Evolutionary conservation across 768 basidiomycete genomes (phyloP), one percentile per base, ranked within the genome.

Genomic region (Lentinula aciculospora): DNA sequence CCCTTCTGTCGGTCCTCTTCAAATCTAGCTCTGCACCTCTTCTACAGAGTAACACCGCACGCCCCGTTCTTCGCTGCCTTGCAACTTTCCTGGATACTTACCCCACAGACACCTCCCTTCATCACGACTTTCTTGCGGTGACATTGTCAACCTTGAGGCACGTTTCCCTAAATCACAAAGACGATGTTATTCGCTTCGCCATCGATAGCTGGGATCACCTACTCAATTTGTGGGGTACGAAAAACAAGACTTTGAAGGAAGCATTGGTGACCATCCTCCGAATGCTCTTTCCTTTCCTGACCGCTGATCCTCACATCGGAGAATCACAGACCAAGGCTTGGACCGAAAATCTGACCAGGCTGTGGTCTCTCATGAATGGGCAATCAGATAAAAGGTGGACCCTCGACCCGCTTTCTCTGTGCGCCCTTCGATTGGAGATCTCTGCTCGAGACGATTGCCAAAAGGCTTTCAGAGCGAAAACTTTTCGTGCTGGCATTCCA

Each of bases 211-310:
- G 94, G 85, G 72, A 82, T 46, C 69, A 69, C 2, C 65, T 98
- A 4, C 75, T 94, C 2, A 72, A 71, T 2, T 71, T 96, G 25
- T 97, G 93, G 93, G 76, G 78, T 2, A 88, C 88, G 17, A 93
- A 92, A 71, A 86, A 85, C 68, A 85, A 81, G 58, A 69, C 76
- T 7, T 73, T 89, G 62, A 94, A 94, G 67, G 94, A 95, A 68
- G 81, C 84, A 44, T 74, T 98, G 17, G 74, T 94, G 28, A 78
- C 86, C n/a, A 77, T 91, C 23, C 71, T 97, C 19, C 81, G 82
- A 17, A 74, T 78, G 13, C 74, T 97, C 3, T 81, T 95, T 42
- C 90, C 90, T 0, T 94, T 86, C 67, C 69, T 89, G 49, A 78
- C 78, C 0, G 72, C 76, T 31, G 71, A 69, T 34, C 61, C 70